Base-by-base conservation (phyloP, 2,329 filamentous ascomycete genomes). In the Ilyonectria destructans region DNA sequence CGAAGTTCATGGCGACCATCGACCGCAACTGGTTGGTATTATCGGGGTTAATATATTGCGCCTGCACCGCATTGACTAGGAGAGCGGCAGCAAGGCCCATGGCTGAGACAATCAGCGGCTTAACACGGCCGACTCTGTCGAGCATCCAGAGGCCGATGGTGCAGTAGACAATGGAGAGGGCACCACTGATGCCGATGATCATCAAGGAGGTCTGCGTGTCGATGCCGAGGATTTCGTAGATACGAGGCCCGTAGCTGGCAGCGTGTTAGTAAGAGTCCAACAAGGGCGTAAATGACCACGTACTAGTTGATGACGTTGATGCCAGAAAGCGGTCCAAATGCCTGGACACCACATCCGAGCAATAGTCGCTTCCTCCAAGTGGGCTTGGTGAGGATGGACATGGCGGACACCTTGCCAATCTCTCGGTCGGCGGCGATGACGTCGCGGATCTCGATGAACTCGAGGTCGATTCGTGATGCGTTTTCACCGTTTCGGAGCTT, bases 141-240 rank as follows among this genome's bases (percentile, higher is more conserved):
- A 87, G 74, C 48, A 85, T 75, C 37, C 77, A 75, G 65, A 87
- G 81, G 57, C 84, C 84, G 6, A 85, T 71, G 1, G 82, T 84
- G 67, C 85, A 85, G 80, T 83, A 87, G 23, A 85, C 75, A 33
- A 84, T 84, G 0, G 85, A 83, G 8, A 88, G 78, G 1, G 85
- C 84, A 26, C 85, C 85, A 71, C 82, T 85, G 69, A 87, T 82
- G 4, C 85, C 86, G 67, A 86, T 83, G 55, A 87, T 85, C 78
- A 87, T 82, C 4, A 87, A 80, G 0, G 85, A 84, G 1, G 80
- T 83, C 8, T 81, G 80, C 0, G 80, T 83, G 2, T 77, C 75
- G 48, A 87, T 82, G 7, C 84, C 83, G 0, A 86, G 79, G 4
- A 82, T 78, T 13, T 77, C 74, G 70, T 86, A 86, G 40, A 86